phyloP scores from a whole-genome alignment of 495 filamentous ascomycete species.

The Cairneyella variabilis region DNA sequence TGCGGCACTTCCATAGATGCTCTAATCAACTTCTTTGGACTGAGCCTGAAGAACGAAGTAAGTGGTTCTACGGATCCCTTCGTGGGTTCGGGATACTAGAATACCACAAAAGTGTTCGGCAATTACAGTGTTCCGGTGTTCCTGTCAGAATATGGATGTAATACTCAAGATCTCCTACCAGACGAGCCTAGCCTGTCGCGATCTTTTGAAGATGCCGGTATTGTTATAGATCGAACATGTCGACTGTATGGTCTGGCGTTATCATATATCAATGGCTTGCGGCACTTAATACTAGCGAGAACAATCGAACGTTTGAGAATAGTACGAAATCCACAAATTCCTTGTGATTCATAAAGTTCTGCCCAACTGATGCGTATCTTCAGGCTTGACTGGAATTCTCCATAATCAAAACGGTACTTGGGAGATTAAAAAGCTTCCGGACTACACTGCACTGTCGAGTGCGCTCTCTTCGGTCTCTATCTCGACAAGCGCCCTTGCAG shows the following conservation, averaged over 20 bases:
- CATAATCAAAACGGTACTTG: conserved; percentile 37
- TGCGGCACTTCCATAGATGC: conserved; percentile 54
- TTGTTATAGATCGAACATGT: conserved; percentile 76
- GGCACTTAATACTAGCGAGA: no score
- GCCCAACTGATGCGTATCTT: conserved; percentile 52
- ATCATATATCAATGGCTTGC: conserved; percentile 98
- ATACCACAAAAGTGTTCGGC: conserved; percentile 72
- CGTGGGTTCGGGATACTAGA: conserved; percentile 65
- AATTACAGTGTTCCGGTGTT: conserved; percentile 87
- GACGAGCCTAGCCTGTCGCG: no score
- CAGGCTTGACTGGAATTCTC: conserved; percentile 44
- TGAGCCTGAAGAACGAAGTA: conserved; percentile 88
- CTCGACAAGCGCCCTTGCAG: conserved; percentile 52
- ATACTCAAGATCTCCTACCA: conserved; percentile 69
- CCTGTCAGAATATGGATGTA: conserved; percentile 97
- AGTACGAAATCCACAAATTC: conserved; percentile 68
- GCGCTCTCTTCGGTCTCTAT: conserved; percentile 64
- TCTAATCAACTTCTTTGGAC: conserved; percentile 85
- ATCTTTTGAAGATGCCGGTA: no score
- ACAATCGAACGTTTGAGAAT: no score
- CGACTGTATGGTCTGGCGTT: conserved; percentile 78
- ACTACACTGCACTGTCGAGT: conserved; percentile 68
- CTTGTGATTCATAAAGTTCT: background rate
- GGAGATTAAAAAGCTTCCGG: conserved; percentile 50
- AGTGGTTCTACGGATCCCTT: conserved; percentile 69